A percentile compares a stretch with the other conserved stretches of the same genome.
Conservation (phyloP, 495 filamentous ascomycete species). For the Talaromyces liani region DNA sequence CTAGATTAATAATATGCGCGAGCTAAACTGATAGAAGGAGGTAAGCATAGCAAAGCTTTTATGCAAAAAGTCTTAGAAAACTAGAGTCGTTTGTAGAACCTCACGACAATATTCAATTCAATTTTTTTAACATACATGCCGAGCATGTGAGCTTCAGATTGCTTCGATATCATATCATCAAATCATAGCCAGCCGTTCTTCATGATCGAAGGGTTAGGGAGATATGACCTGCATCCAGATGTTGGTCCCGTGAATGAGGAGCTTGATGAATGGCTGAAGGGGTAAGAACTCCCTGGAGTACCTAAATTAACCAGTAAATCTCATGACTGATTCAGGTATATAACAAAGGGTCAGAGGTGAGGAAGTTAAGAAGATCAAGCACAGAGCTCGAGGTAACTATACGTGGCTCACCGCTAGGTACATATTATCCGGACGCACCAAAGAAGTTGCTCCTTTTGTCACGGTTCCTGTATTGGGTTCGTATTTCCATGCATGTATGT, state of each 20-base stretch:
- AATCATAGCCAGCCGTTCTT: neutral
- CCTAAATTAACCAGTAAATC: neutral
- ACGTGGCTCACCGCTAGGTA: neutral
- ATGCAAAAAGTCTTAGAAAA: neutral
- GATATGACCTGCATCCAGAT: neutral
- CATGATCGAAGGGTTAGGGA: neutral
- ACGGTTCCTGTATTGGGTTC: conserved; percentile 1
- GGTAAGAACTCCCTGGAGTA: neutral
- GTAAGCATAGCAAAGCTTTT: neutral
- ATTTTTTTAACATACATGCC: neutral
- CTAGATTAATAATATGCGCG: neutral
- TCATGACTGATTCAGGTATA: neutral
- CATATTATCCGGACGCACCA: neutral
- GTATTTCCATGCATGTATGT: neutral
- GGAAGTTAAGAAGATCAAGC: neutral
- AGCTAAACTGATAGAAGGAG: neutral
- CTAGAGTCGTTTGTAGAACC: neutral
- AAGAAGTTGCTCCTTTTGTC: neutral
- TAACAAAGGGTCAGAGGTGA: neutral
- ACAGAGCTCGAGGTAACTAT: neutral
- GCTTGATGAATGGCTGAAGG: neutral
- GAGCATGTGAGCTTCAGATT: neutral
- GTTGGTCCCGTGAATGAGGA: conserved; percentile 2
- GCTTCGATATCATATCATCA: neutral
- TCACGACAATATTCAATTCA: neutral